Base-by-base conservation (phyloP, 805 yeast species). In the Lipomyces anomalus region DNA sequence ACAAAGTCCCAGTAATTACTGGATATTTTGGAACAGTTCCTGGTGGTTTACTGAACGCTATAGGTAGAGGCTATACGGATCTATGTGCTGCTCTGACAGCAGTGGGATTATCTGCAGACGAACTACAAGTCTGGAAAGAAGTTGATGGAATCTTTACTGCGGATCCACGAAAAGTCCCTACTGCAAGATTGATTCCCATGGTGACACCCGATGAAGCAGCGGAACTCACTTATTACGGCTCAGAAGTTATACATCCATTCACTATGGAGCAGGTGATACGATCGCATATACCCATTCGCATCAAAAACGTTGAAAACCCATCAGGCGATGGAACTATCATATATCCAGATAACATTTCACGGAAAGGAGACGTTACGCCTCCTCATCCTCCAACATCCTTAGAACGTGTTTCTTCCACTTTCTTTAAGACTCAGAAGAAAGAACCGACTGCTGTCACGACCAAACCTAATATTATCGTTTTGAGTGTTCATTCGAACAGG, bases 171-270 rank as follows among this genome's bases (percentile, higher is more conserved):
- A 92, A 92, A 59, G 97, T 92, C 23, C 82, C 88, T 30, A 79
- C 78, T 45, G 98, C 98, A 3, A 74, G 95, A 57, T 71, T 90
- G 42, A 72, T 92, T 53, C 77, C 79, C 47, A 78, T 87, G 43
- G 96, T 92, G 52, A 92, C 97, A 0, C 98, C 98, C 3, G 97
- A 92, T 62, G 98, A 92, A 69, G 98, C 98, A 3, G 92, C 97
- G 0, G 98, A 92, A 69, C 76, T 92, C 65, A 92, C 98, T 1
- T 92, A 92, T 67, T 92, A 92, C 62, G 98, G 98, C 37, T 82
- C 94, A 2, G 98, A 92, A 68, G 98, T 92, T 55, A 92, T 92
- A 58, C 98, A 92, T 62, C 98, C 98, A 2, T 89, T 92, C 72
- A 92, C 98, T 20, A 92, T 92, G 98, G 97, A 90, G 69, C 98